Evolutionary conservation across 2,329 filamentous ascomycete species (phyloP).

Genomic region (Nannizzia gypsea): DNA sequence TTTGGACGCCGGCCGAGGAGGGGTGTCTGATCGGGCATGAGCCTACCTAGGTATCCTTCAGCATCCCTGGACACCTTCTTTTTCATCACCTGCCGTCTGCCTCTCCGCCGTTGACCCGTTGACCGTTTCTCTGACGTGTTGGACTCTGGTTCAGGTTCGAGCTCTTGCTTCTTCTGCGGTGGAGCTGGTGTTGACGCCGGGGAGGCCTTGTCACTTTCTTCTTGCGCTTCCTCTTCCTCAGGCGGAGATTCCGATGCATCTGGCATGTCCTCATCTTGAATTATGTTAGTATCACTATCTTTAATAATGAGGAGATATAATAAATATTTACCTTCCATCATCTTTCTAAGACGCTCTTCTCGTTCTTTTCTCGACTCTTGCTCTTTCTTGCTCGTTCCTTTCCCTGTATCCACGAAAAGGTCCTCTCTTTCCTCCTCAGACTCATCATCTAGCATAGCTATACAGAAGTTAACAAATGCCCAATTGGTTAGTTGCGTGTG

Average conservation of each 20-base stretch:
- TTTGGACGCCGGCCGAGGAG: neutral
- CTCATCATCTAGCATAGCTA: slow-evolving; percentile 40
- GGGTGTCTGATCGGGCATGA: neutral
- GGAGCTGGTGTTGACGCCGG: neutral
- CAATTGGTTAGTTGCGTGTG: too few species aligned
- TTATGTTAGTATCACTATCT: neutral
- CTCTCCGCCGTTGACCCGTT: slow-evolving; percentile 54
- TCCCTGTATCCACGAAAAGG: slow-evolving; percentile 34
- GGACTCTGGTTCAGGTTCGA: slow-evolving; percentile 35
- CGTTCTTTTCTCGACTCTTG: slow-evolving; percentile 45
- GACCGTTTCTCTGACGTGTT: neutral
- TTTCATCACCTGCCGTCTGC: slow-evolving; percentile 68
- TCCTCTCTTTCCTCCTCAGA: slow-evolving; percentile 47
- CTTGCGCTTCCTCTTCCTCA: slow-evolving; percentile 8
- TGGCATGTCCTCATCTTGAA: slow-evolving; percentile 45
- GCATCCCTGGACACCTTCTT: slow-evolving; percentile 81
- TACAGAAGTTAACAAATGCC: neutral
- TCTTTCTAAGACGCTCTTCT: slow-evolving; percentile 54
- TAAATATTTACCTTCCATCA: slow-evolving; percentile 61
- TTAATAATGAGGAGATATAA: slow-evolving; percentile 21
- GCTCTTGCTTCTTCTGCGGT: slow-evolving; percentile 21
- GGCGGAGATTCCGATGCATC: slow-evolving; percentile 34
- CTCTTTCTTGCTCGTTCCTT: slow-evolving; percentile 26
- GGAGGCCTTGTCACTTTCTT: slow-evolving; percentile 5
- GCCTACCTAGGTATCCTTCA: slow-evolving; percentile 74